Conservation (phyloP, 805 yeast species). For the Crinitomyces ghanaensis region DNA sequence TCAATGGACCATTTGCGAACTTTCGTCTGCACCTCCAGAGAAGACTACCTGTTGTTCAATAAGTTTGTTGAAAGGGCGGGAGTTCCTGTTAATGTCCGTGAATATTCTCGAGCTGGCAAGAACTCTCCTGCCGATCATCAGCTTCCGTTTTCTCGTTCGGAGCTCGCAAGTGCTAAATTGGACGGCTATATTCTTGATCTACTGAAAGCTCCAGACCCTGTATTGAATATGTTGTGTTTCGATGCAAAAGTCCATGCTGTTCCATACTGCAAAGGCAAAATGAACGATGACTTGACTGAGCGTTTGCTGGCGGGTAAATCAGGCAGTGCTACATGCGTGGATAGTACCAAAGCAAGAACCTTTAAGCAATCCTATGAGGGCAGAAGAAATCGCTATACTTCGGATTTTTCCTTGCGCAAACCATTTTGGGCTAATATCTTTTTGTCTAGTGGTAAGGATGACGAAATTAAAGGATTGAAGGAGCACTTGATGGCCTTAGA, state of each 20-base stretch:
- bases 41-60: conserved; percentile 38
- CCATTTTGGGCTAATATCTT: no score
- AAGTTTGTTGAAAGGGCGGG: conserved; percentile 29
- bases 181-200: conserved; percentile 70
- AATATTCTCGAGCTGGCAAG: conserved; percentile 20
- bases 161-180: conserved; percentile 49
- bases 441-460: no score
- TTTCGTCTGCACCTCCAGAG: conserved; percentile 45
- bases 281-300: no score
- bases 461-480: no score
- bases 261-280: conserved; percentile 47
- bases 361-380: no score
- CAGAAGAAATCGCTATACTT: no score
- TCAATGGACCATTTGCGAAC: conserved; percentile 45
- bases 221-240: conserved; percentile 57
- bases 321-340: no score
- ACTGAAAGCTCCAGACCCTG: conserved; percentile 59
- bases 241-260: conserved; percentile 38
- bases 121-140: conserved; percentile 16
- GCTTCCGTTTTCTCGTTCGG: conserved; percentile 17
- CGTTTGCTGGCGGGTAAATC: no score
- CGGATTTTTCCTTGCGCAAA: no score
- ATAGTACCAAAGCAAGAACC: no score
- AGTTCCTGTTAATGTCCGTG: conserved; percentile 45
- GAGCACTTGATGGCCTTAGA: no score